These are phyloP conservation scores for Exserohilum rostratum DNA, from an alignment of 2,329 filamentous ascomycete species.

Conservation along the genomic window DNA sequence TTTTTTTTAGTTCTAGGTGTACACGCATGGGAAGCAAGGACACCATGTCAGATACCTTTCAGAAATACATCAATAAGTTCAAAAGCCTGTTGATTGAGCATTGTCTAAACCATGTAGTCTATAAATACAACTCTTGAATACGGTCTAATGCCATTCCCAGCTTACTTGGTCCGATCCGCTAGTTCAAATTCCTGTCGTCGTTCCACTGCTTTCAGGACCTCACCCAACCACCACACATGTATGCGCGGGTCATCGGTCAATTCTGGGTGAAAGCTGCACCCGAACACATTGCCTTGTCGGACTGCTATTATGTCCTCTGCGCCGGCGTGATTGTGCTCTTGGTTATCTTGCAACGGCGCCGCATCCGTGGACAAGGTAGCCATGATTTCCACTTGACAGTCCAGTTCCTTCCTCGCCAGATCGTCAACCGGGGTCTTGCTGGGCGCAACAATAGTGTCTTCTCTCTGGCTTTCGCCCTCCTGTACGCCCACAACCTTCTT, in stretches of 20 bases:
- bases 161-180: slow-evolving; percentile 30
- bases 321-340: slow-evolving; percentile 53
- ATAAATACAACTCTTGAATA: neutral
- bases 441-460: slow-evolving; percentile 64
- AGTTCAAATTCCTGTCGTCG: slow-evolving; percentile 42
- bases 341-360: slow-evolving; percentile 54
- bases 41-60: slow-evolving; percentile 3
- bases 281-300: slow-evolving; percentile 87
- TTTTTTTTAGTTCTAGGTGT: slow-evolving; percentile 1
- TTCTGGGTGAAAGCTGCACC: slow-evolving; percentile 95
- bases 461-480: slow-evolving; percentile 53
- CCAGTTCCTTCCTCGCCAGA: slow-evolving; percentile 53
- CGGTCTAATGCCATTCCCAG: neutral
- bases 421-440: slow-evolving; percentile 56
- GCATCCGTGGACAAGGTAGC: slow-evolving; percentile 61
- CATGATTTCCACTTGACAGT: slow-evolving; percentile 63
- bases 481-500: slow-evolving; percentile 55
- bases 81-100: slow-evolving; percentile 16
- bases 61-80: slow-evolving; percentile 6
- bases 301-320: slow-evolving; percentile 81
- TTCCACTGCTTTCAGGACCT: slow-evolving; percentile 59
- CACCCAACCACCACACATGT: slow-evolving; percentile 89
- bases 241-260: slow-evolving; percentile 86
- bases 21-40: neutral
- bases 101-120: neutral